Evolutionary conservation across 345 rosid genomes (phyloP).

Genomic region (Cardamine occulta): DNA sequence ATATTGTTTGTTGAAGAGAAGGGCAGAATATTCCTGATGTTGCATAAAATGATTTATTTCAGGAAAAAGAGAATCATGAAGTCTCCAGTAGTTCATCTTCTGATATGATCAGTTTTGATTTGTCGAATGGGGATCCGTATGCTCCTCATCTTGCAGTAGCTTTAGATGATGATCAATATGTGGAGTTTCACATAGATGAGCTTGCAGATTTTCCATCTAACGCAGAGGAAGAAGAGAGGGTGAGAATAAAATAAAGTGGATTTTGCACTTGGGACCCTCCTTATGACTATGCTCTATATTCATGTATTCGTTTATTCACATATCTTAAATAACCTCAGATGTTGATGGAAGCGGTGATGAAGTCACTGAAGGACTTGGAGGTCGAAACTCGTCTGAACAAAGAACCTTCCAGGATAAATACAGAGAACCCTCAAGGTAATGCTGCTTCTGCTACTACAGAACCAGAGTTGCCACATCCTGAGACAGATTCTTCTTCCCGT

Average conservation of each 20-base stretch:
- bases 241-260: slow-evolving; percentile 35
- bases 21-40: background rate
- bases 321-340: slow-evolving; percentile 54
- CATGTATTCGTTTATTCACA: background rate
- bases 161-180: slow-evolving; percentile 72
- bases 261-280: slow-evolving; percentile 1
- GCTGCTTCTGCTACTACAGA: slow-evolving; percentile 40
- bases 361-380: slow-evolving; percentile 70
- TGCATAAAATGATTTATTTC: slow-evolving; percentile 35
- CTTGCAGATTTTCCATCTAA: slow-evolving; percentile 72
- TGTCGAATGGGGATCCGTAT: slow-evolving; percentile 63
- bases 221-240: slow-evolving; percentile 89
- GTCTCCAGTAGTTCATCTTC: slow-evolving; percentile 64
- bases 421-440: slow-evolving; percentile 27
- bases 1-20: slow-evolving; percentile 2
- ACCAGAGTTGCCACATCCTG: slow-evolving; percentile 37
- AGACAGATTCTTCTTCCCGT: slow-evolving; percentile 16
- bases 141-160: slow-evolving; percentile 62
- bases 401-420: slow-evolving; percentile 41
- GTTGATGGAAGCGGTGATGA: slow-evolving; percentile 83
- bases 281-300: background rate
- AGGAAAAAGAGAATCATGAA: slow-evolving; percentile 58
- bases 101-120: slow-evolving; percentile 82
- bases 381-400: slow-evolving; percentile 39
- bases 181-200: slow-evolving; percentile 85